phyloP scores from a whole-genome alignment of 140 eudicot genomes.

The Stevia rebaudiana region DNA sequence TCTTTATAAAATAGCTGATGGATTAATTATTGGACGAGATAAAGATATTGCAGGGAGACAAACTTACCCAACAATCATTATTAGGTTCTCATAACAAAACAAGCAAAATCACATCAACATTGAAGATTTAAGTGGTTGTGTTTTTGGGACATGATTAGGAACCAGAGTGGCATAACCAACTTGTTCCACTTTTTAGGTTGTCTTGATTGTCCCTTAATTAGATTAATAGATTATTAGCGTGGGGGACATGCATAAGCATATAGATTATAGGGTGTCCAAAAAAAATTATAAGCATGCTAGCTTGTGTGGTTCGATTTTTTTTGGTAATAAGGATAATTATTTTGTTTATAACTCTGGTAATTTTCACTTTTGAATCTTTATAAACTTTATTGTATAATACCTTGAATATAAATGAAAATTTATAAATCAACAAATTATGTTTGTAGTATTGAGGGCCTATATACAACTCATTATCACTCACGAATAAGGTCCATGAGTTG shows the following conservation, averaged over 20 bases:
- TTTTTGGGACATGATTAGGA: constrained; percentile 39
- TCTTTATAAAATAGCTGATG: constrained; percentile 13
- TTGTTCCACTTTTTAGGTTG: constrained; percentile 14
- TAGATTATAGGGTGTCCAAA: neutral
- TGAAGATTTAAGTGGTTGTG: constrained; percentile 26
- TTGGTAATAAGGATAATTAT: too few species aligned
- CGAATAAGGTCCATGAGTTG: too few species aligned
- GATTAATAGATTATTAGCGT: constrained; percentile 13
- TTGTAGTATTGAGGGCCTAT: too few species aligned
- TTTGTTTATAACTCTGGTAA: too few species aligned
- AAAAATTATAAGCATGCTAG: neutral
- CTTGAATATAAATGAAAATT: too few species aligned
- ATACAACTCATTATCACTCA: too few species aligned
- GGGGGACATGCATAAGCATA: constrained; percentile 12
- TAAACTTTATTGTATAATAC: too few species aligned
- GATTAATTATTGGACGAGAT: constrained; percentile 3
- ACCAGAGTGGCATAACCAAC: constrained; percentile 40
- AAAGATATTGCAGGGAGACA: constrained; percentile 21
- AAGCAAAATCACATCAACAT: constrained; percentile 22
- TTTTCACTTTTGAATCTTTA: too few species aligned
- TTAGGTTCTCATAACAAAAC: constrained; percentile 27
- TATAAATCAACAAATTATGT: too few species aligned
- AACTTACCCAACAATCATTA: constrained; percentile 28
- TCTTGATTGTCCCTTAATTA: constrained; percentile 12
- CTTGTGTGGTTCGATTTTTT: too few species aligned